These are phyloP conservation scores for Arthroderma sp. DNA, from an alignment of 2,329 filamentous ascomycete species.

Conservation along the genomic window DNA sequence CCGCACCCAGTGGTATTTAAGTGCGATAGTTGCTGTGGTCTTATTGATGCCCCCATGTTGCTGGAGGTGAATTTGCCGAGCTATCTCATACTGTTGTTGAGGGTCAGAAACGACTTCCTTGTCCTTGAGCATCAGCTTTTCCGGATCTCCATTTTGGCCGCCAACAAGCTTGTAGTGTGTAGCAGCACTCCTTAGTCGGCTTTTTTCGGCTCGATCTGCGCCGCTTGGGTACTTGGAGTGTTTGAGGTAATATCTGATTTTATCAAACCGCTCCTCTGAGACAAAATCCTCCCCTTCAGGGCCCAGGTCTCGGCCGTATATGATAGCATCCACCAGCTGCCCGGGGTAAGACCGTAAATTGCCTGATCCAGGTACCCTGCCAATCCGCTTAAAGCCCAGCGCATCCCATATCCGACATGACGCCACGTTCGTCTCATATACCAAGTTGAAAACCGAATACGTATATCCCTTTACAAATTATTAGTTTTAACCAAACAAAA, in stretches of 20 bases:
- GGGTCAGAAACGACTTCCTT: conserved; percentile 94
- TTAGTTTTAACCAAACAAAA: not conserved
- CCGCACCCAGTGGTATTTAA: conserved; percentile 91
- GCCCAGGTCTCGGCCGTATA: conserved; percentile 54
- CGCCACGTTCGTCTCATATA: conserved; percentile 86
- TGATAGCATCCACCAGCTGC: conserved; percentile 60
- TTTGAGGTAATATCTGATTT: conserved; percentile 95
- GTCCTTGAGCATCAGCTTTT: conserved; percentile 89
- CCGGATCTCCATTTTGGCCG: conserved; percentile 36
- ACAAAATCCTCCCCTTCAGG: conserved; percentile 66
- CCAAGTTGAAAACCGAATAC: conserved; percentile 87
- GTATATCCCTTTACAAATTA: conserved; percentile 52
- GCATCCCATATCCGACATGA: conserved; percentile 87
- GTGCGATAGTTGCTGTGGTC: conserved; percentile 84
- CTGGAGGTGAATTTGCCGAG: conserved; percentile 57
- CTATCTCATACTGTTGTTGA: conserved; percentile 79
- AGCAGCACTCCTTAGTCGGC: conserved; percentile 77
- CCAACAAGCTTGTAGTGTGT: conserved; percentile 79
- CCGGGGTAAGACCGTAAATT: conserved; percentile 56
- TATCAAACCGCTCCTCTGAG: conserved; percentile 94
- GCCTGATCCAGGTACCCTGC: conserved; percentile 61
- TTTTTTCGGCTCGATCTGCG: conserved; percentile 90
- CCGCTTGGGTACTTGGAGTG: conserved; percentile 86
- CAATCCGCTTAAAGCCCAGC: conserved; percentile 83
- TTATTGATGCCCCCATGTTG: conserved; percentile 95